These are phyloP conservation scores for Myriangium duriaei DNA, from an alignment of 2,329 filamentous ascomycete species.

Conservation along the genomic window DNA sequence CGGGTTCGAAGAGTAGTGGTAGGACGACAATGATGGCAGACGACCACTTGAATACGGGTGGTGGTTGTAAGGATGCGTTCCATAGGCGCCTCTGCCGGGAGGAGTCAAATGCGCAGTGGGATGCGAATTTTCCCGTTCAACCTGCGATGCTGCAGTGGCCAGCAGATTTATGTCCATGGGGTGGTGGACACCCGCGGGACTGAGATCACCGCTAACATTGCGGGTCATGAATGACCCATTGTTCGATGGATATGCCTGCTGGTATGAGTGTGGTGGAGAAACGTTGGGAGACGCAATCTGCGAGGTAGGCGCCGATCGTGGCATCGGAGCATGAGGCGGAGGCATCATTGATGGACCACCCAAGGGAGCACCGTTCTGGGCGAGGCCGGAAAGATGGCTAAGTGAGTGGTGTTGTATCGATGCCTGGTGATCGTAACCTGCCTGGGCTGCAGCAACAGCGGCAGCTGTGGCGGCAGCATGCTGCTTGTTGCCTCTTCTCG, in stretches of 20 bases:
- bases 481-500: slow-evolving; percentile 79
- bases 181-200: slow-evolving; percentile 36
- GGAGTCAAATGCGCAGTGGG: slow-evolving; percentile 28
- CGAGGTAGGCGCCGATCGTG: slow-evolving; percentile 78
- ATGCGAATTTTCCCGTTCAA: slow-evolving; percentile 48
- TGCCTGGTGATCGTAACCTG: slow-evolving; percentile 29
- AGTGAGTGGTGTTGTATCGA: slow-evolving; percentile 36
- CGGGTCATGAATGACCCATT: slow-evolving; percentile 46
- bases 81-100: slow-evolving; percentile 17
- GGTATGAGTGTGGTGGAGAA: slow-evolving; percentile 82
- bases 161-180: slow-evolving; percentile 54
- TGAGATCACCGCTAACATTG: slow-evolving; percentile 36
- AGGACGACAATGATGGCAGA: slow-evolving; percentile 67
- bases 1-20: slow-evolving; percentile 41
- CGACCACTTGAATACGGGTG: slow-evolving; percentile 46
- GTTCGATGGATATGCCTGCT: slow-evolving; percentile 43
- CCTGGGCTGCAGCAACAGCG: slow-evolving; percentile 39
- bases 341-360: slow-evolving; percentile 50
- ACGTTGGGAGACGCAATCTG: slow-evolving; percentile 87
- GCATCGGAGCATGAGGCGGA: slow-evolving; percentile 62
- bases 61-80: slow-evolving; percentile 28
- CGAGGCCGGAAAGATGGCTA: slow-evolving; percentile 71
- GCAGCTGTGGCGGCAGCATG: slow-evolving; percentile 48
- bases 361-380: slow-evolving; percentile 37
- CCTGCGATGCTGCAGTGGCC: slow-evolving; percentile 55